Evolutionary conservation across 116 monocot genomes (phyloP).

Genomic region (Posidonia oceanica): DNA sequence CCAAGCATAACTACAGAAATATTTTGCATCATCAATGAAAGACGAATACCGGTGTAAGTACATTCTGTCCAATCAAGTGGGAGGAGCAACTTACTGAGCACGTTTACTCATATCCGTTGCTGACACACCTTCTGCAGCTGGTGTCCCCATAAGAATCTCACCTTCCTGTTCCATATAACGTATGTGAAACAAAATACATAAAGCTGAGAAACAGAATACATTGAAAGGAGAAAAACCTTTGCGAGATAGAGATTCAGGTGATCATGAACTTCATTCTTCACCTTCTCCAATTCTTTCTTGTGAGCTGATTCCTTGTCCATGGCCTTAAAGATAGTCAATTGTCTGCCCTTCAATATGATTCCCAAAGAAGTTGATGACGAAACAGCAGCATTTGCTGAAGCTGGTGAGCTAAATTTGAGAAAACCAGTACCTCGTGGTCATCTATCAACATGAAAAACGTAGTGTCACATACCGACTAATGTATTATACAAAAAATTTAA

Average conservation of each 20-base stretch:
- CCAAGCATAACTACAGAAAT: too few relatives aligned
- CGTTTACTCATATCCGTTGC: conserved; percentile 85
- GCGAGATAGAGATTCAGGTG: conserved; percentile 73
- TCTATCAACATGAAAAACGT: conserved; percentile 26
- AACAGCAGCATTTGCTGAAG: conserved; percentile 65
- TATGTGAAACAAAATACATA: neutral
- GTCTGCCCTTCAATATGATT: conserved; percentile 67
- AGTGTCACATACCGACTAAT: neutral
- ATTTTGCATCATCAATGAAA: too few relatives aligned
- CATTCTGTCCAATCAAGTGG: neutral
- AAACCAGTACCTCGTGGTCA: conserved; percentile 87
- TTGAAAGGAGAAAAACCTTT: conserved; percentile 33
- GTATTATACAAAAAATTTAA: neutral
- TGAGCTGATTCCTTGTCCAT: conserved; percentile 77
- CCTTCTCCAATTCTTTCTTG: conserved; percentile 52
- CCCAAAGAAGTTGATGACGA: conserved; percentile 65
- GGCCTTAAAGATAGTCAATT: conserved; percentile 58
- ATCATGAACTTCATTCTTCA: conserved; percentile 55
- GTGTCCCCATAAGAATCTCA: conserved; percentile 24
- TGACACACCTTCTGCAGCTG: conserved; percentile 90
- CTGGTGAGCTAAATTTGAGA: conserved; percentile 44
- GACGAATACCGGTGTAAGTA: neutral
- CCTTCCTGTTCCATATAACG: neutral
- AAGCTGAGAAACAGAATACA: neutral
- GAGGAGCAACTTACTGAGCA: conserved; percentile 34